Evolutionary conservation across 2,329 filamentous ascomycete species (phyloP).

Genomic region (Fusarium setosum): DNA sequence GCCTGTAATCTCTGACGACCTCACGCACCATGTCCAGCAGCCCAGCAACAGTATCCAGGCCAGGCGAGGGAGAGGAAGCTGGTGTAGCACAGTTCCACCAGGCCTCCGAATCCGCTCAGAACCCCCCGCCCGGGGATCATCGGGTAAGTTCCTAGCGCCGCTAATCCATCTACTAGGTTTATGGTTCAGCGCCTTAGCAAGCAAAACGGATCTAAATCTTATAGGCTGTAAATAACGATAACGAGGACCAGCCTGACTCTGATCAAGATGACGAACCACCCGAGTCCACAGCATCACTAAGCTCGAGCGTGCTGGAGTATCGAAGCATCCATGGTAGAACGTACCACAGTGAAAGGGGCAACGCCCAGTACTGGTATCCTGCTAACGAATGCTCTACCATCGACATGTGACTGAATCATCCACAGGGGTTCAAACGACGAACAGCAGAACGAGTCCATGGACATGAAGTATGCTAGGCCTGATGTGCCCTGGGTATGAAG

Average conservation of each 20-base stretch:
- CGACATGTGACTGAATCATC: neutral
- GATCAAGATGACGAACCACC: neutral
- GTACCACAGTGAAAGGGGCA: neutral
- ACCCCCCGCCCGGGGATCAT: too few relatives aligned
- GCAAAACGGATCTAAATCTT: too few relatives aligned
- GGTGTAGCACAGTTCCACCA: too few relatives aligned
- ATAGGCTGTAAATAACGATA: neutral
- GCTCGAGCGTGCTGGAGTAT: neutral
- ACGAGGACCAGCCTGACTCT: neutral
- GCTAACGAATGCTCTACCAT: too few relatives aligned
- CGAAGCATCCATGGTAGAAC: neutral
- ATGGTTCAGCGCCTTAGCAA: too few relatives aligned
- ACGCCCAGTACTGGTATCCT: neutral
- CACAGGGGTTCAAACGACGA: conserved; percentile 3
- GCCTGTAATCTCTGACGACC: too few relatives aligned
- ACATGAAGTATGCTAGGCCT: conserved; percentile 10
- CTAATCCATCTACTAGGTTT: too few relatives aligned
- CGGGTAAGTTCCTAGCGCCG: too few relatives aligned
- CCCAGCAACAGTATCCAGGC: too few relatives aligned
- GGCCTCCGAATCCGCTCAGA: too few relatives aligned
- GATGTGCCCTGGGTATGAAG: rapidly evolving
- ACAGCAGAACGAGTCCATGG: conserved; percentile 11
- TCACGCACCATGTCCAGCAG: too few relatives aligned
- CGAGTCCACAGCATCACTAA: neutral
- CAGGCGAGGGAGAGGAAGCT: too few relatives aligned